Evolutionary conservation across 2,329 filamentous ascomycete genomes (phyloP), one percentile per base, ranked within the genome.

Genomic region (Hypoxylon sp.): DNA sequence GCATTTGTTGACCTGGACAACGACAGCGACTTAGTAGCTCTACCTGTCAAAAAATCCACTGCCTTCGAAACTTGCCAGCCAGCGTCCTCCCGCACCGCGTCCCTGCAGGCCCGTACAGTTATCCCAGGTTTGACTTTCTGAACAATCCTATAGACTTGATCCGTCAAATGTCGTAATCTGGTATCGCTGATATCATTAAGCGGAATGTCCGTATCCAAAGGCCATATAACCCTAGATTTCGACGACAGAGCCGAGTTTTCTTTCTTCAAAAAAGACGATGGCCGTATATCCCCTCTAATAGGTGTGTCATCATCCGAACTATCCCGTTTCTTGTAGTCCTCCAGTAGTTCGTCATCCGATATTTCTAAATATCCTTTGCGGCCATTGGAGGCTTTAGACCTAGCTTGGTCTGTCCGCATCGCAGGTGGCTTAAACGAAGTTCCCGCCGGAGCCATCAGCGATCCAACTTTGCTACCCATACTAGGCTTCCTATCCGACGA

Each of bases 391-490:
- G 70, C 65, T 55, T 74, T 76, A 42, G 58, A 57, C 15, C 61
- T 48, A 38, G 59, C 54, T 13, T 64, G 43, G 23, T 62, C 34
- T 20, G 38, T 55, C 15, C 52, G 60, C 19, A 70, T 66, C 3
- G 62, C 60, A 3, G 67, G 78, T 27, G 82, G 76, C 57, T 82
- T 80, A 64, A 89, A 93, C 7, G 78, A 71, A 0, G 91, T 95
- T 5, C 91, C 89, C 34, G 85, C 81, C 19, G 91, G 89, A 25
- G 90, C 89, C 76, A 95, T 88, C 32, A 83, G 73, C 55, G 77
- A 84, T 15, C 80, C 82, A 31, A 87, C 65, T 21, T 77, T 69
- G 32, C 75, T 75, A 9, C 50, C 45, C 7, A 54, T 51, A 5
- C 31, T 40, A 20, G 34, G 31, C 40, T 47, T 56, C 41, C 48